phyloP scores from a whole-genome alignment of 1,284 basidiomycete species.

The Fistulina hepatica region DNA sequence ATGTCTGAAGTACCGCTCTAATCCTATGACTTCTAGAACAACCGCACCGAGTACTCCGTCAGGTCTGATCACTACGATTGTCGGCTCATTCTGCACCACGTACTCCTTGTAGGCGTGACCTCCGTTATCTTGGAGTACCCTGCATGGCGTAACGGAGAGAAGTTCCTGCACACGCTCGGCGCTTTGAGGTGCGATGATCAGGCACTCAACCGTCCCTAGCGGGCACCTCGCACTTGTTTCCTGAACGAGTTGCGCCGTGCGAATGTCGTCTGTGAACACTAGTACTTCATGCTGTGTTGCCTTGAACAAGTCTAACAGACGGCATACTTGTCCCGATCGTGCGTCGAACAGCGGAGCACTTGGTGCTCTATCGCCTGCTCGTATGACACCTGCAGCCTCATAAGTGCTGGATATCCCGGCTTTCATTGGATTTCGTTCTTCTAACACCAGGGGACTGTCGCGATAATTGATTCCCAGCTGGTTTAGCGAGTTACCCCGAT shows the following conservation, averaged over 20 bases:
- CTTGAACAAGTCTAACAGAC: neutral
- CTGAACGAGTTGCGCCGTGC: neutral
- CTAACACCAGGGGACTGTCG: neutral
- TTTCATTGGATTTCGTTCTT: neutral
- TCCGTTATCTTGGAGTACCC: no score
- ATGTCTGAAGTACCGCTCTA: conserved; percentile 12
- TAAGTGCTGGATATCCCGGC: neutral
- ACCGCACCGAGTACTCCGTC: conserved; percentile 21
- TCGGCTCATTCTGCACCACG: conserved; percentile 1
- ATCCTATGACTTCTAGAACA: conserved; percentile 11
- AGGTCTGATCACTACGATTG: conserved; percentile 15
- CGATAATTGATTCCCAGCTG: neutral
- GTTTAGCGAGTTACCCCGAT: neutral
- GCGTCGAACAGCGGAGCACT: neutral
- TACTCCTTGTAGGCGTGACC: conserved; percentile 12
- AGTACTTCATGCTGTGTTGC: neutral
- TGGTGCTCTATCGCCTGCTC: neutral
- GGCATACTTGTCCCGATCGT: neutral
- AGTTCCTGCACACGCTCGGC: no score
- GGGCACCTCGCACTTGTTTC: no score
- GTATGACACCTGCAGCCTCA: neutral
- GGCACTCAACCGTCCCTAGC: no score
- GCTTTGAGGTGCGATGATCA: no score
- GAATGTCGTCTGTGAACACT: neutral
- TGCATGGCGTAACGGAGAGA: no score